A percentile compares a stretch with the other conserved stretches of the same genome.
Evolutionary conservation across 176 grass and related monocot species (phyloP).

Genomic region (Triticum turgidum): DNA sequence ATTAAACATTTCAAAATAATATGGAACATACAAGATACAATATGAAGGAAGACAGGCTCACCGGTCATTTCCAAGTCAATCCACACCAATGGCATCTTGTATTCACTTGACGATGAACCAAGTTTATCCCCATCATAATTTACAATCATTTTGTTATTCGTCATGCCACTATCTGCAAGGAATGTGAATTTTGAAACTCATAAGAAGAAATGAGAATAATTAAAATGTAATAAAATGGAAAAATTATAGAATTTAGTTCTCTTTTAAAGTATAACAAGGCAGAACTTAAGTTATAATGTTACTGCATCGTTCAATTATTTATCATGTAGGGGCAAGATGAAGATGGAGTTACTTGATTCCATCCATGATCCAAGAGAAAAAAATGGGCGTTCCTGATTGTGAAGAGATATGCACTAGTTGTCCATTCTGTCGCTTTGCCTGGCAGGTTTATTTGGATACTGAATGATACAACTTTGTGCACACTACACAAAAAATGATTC

Average conservation of each 20-base stretch:
- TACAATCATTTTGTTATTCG: constrained; percentile 20
- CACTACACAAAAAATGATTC: not conserved
- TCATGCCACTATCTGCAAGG: constrained; percentile 36
- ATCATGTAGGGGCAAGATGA: not conserved
- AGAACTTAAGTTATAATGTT: not conserved
- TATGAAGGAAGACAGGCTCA: constrained; percentile 17
- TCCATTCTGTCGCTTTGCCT: not conserved
- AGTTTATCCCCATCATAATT: constrained; percentile 32
- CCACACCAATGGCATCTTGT: constrained; percentile 75
- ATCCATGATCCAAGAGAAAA: not conserved
- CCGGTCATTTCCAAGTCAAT: constrained; percentile 92
- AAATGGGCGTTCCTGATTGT: not conserved
- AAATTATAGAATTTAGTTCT: not conserved
- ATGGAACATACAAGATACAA: not conserved
- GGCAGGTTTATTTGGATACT: not conserved
- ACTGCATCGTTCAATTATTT: not conserved
- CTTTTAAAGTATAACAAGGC: not conserved
- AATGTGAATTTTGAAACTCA: not conserved
- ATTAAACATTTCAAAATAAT: not conserved
- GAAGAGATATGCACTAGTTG: not conserved
- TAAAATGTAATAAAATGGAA: not conserved
- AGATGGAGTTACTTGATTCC: constrained; percentile 9
- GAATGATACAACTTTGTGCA: not conserved
- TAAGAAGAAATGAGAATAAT: not conserved
- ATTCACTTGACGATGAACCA: constrained; percentile 43